Evolutionary conservation across 23 red algal species (phyloP), one percentile per base, ranked within the genome.

Genomic region (Gracilaria domingensis): DNA sequence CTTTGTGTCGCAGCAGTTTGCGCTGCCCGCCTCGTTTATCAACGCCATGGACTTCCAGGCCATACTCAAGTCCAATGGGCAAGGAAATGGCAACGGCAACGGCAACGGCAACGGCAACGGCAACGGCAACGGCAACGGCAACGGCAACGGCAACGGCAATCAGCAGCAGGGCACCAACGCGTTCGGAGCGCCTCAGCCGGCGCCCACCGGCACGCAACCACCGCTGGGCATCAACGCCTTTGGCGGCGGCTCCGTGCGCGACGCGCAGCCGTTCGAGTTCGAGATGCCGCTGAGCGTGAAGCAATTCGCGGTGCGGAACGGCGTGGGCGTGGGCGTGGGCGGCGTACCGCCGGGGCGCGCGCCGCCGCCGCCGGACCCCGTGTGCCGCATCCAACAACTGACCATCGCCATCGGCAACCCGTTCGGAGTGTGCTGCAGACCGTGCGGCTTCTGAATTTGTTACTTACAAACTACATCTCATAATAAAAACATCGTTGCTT

Each of bases 1-100:
- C 35, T 75, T 45, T 26, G 69, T 75, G 1, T 9, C 35, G 28
- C 69, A 75, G 69, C 69, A 75, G 69, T 75, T 75, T 44, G 35
- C 69, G 0, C 36, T 75, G 36, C 69, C 69, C 1, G 17, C 35
- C 23, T 75, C 69, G 1, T 75, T 75, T 18, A 21, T 75, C 69
- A 40, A 47, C 28, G 69, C 69, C 36, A 2, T 2, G 12, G 18
- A 75, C 69, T 45, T 75, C 36, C 17, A 12, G 14, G 21, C 35
- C 37, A 36, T 75, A 17, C 18, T 75, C 36, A n/a, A 75, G 8
- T 4, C 5, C 4, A 45, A 45, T 45, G 5, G 4, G 42, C 42
- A 4, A 45, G 42, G 42, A 45, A 45, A 45, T 11, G 5, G 42
- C 42, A 47, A 75, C 42, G 5, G 42, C 42, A 47, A 75, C 37